Evolutionary conservation across 352 stramenopile genomes (phyloP).

Genomic region (Globisporangium recalcitrans): DNA sequence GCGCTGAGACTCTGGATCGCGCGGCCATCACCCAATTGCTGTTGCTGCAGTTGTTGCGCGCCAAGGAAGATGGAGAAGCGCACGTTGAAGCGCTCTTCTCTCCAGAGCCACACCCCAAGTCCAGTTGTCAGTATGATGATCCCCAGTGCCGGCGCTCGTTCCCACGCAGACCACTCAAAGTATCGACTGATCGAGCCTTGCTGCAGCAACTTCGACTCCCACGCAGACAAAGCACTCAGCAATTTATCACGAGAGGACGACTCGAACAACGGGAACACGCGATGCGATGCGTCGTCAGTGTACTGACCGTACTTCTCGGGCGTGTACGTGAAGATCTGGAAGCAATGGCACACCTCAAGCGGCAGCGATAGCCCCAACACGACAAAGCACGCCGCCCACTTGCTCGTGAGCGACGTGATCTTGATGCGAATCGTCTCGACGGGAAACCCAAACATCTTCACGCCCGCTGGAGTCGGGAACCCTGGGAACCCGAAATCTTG

Average conservation of each 20-base stretch:
- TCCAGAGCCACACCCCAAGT: constrained; percentile 28
- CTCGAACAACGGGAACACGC: constrained; percentile 18
- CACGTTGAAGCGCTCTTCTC: constrained; percentile 34
- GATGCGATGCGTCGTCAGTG: constrained; percentile 21
- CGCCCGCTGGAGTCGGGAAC: constrained; percentile 30
- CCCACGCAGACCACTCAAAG: constrained; percentile 41
- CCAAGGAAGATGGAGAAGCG: constrained; percentile 31
- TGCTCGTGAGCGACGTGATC: constrained; percentile 32
- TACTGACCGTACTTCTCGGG: constrained; percentile 31
- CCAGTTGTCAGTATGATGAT: constrained; percentile 22
- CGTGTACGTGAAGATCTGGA: constrained; percentile 37
- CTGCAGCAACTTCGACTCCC: constrained; percentile 20
- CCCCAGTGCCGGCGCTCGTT: constrained; percentile 31
- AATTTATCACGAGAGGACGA: background rate
- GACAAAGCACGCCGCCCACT: constrained; percentile 43
- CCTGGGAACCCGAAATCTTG: constrained; percentile 51
- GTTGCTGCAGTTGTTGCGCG: constrained; percentile 1
- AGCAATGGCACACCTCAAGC: constrained; percentile 42
- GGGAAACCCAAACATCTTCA: constrained; percentile 37
- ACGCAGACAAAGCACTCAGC: constrained; percentile 11
- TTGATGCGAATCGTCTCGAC: constrained; percentile 18
- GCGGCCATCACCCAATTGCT: background rate
- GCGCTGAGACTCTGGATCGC: background rate
- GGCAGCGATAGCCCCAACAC: constrained; percentile 44
- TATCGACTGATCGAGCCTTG: constrained; percentile 45